Evolutionary conservation across 2,329 filamentous ascomycete genomes (phyloP).

Genomic region (Pyrenochaeta sp.): DNA sequence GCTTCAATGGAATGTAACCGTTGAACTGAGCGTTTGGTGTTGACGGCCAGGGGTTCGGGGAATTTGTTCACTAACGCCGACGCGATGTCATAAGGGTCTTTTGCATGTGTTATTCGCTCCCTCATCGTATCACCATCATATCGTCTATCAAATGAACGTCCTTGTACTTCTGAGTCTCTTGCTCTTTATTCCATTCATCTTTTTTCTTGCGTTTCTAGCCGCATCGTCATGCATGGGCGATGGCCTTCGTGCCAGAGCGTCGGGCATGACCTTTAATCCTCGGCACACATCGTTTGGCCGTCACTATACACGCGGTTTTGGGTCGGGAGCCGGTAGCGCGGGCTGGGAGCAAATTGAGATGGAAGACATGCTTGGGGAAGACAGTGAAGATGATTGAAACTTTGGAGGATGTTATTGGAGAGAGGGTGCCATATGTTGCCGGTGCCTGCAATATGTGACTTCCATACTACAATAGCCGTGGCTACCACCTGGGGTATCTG

Average conservation of each 20-base stretch:
- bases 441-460: neutral
- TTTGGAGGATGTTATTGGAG: neutral
- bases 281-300: constrained; percentile 61
- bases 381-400: constrained; percentile 36
- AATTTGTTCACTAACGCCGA: constrained; percentile 13
- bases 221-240: constrained; percentile 65
- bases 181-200: constrained; percentile 46
- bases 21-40: constrained; percentile 2
- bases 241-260: constrained; percentile 56
- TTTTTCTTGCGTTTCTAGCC: constrained; percentile 59
- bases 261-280: constrained; percentile 54
- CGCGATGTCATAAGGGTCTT: constrained; percentile 32
- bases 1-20: constrained; percentile 4
- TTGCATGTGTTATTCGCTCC: constrained; percentile 25
- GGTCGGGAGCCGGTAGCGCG: constrained; percentile 59
- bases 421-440: neutral
- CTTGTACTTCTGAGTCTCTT: constrained; percentile 42
- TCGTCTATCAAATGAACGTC: constrained; percentile 41
- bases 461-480: neutral
- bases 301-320: constrained; percentile 65
- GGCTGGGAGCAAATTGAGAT: constrained; percentile 71
- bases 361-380: constrained; percentile 65
- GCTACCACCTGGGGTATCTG: neutral
- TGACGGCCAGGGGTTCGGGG: constrained; percentile 24
- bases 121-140: constrained; percentile 16